Base-by-base conservation (phyloP, 108 stramenopile species). In the Stephanodiscus triporus region DNA sequence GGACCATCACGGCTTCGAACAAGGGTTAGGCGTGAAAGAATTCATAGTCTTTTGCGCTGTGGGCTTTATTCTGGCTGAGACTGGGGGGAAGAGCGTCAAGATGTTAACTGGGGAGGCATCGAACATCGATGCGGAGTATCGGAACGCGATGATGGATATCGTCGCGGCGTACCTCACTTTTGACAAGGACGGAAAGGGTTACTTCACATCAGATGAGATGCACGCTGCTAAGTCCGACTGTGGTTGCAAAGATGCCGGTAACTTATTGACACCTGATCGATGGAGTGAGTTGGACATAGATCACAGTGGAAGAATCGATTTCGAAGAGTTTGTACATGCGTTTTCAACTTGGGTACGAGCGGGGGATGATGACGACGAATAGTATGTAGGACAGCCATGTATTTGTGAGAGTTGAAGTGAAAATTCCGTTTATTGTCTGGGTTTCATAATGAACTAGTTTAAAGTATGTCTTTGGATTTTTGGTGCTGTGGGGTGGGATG, bases 101-200 rank as follows among this genome's bases (percentile, higher is more conserved):
- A 22, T 66, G 60, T 58, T 71, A 56, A 74, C 73, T 54, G 80
- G 80, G 47, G 73, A 70, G 49, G 73, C 64, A 61, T 75, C 80
- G 38, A 73, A 75, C n/a, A 54, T 26, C 7, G 73, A 81, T 37
- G 60, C 75, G 30, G 80, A 81, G 54, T 81, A 81, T 66, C 80
- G 80, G 63, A 63, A 74, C 22, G 80, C 80, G 23, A 81, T 81
- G 80, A 81, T 81, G 80, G 80, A 81, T 54, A 81, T 81, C 36
- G 80, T 81, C 23, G 80, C 62, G 32, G 80, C 80, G 16, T 81
- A 81, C 51, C 57, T 81, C 32, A 81, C 80, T 6, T 81, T 81
- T 54, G 80, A 81, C 37, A 74, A 68, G 55, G 68, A 81, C 20
- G 80, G 73, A 20, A 81, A 81, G 48, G 80, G 80, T 34, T 81